Evolutionary conservation across 2,329 filamentous ascomycete genomes (phyloP), one percentile per base, ranked within the genome.

Genomic region (Coniochaeta sp.): DNA sequence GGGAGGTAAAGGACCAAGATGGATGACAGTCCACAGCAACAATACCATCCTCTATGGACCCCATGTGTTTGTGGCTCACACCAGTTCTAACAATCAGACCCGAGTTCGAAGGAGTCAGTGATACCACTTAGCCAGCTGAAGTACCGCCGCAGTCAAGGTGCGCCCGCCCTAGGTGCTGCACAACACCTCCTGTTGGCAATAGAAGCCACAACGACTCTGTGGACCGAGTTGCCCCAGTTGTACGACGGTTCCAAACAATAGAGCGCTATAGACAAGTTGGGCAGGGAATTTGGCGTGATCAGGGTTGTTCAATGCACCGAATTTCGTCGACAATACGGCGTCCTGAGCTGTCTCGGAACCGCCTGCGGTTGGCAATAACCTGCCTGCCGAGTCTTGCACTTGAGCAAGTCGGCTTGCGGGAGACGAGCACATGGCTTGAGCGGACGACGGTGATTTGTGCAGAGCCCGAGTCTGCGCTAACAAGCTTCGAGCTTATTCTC

Each of bases 361-460:
- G 47, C 47, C 47, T 52, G 47, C 47, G 47, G 47, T 31, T 31
- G 47, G 24, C 24, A 52, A 52, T 52, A 52, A 17, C 17, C 2
- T 52, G 47, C n/a, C 47, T 52, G 26, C 47, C 47, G 47, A 52
- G 47, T 28, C 22, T 31, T 52, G 47, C 12, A 52, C 12, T 22
- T 31, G 40, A 60, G 36, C 55, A 44, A 43, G 43, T 58, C 28
- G 33, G 31, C 33, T 8, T 43, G 22, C 56, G 24, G 33, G 24
- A 58, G 24, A 28, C 56, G 59, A 60, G 55, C 59, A 60, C 59
- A 60, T 60, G 59, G 55, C 40, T 31, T 28, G 33, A 38, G 55
- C 56, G 44, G 22, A 47, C 59, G 26, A 60, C 40, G 59, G 59
- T 52, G 59, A 60, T 60, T 60, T 60, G 59, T 34, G 47, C 26